These are phyloP conservation scores for Dalechampia spathulata DNA, from an alignment of 441 rosid genomes.

Conservation along the genomic window DNA sequence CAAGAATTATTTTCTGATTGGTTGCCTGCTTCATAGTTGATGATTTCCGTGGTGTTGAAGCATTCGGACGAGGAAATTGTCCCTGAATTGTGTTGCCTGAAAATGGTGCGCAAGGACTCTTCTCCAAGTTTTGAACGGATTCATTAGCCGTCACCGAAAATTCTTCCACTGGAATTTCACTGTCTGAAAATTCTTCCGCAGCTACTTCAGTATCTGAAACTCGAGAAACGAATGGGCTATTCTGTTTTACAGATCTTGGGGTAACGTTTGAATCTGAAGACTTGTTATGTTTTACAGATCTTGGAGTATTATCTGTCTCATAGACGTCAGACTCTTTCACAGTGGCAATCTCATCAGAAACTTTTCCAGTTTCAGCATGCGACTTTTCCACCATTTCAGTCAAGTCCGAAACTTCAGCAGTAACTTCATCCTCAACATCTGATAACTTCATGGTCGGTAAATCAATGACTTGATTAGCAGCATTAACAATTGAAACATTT, in stretches of 20 bases:
- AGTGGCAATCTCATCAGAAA: background rate
- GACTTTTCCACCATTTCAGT: background rate
- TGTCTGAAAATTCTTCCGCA: constrained; percentile 6
- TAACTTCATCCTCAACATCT: constrained; percentile 1
- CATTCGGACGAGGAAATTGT: constrained; percentile 34
- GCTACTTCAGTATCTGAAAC: constrained; percentile 8
- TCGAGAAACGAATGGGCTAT: too few relatives aligned
- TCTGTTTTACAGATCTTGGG: too few relatives aligned
- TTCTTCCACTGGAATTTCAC: constrained; percentile 15
- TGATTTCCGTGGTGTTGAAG: constrained; percentile 17
- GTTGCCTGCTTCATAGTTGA: constrained; percentile 23
- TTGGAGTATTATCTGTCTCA: too few relatives aligned
- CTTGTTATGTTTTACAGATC: too few relatives aligned
- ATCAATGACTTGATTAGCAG: background rate
- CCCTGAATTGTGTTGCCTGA: constrained; percentile 28
- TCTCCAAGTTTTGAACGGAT: constrained; percentile 4
- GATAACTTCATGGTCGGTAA: background rate
- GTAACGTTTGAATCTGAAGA: too few relatives aligned
- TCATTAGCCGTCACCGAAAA: background rate
- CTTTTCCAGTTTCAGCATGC: background rate
- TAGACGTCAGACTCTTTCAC: background rate
- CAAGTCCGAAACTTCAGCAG: constrained; percentile 3
- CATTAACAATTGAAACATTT: background rate
- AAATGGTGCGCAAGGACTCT: constrained; percentile 9
- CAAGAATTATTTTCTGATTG: constrained; percentile 5